Base-by-base conservation (phyloP, 73 alveolate genomes). In the Paramecium tetraurelia region DNA sequence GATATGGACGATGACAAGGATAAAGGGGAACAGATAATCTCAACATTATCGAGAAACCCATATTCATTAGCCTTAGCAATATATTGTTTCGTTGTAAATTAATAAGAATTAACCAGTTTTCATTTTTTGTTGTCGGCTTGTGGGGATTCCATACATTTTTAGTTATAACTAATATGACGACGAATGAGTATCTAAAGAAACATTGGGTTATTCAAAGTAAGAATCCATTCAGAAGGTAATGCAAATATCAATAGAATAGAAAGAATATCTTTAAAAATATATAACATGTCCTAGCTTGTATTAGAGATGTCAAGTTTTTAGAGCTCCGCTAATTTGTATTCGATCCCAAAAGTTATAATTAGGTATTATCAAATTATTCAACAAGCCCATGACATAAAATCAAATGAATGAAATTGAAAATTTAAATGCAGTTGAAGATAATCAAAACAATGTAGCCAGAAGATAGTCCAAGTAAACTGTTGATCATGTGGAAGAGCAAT, bases 141-240 rank as follows among this genome's bases (percentile, higher is more conserved):
- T 86, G 85, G 68, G 29, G 57, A 27, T 94, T 92, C 85, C 97
- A 94, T 53, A 92, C 63, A 24, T 70, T 77, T 59, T 92, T 94
- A 44, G 88, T 94, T 7, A 35, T 69, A 7, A 70, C 72, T 1
- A 92, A 94, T 75, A 43, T 85, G 43, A 89, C 97, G 5, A 94
- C 96, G 0, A 93, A 94, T 86, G 97, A 94, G 44, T 85, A 92
- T 85, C 43, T 94, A 20, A 94, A 93, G 27, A 71, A 89, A 31
- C 86, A 63, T 59, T 89, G 94, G 94, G n/a, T 46, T 41, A 72
- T 89, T 12, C 12, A 70, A 21, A 69, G 90, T 72, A 38, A 70
- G 20, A 89, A 89, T 27, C 94, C 94, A 3, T 89, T 89, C 29
- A 11, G 85, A 59, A 68, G 89, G 93, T 86, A 86, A 16, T 38